Evolutionary conservation across 2,329 filamentous ascomycete species (phyloP), one percentile per base, ranked within the genome.

Genomic region (Trichoderma sp.): DNA sequence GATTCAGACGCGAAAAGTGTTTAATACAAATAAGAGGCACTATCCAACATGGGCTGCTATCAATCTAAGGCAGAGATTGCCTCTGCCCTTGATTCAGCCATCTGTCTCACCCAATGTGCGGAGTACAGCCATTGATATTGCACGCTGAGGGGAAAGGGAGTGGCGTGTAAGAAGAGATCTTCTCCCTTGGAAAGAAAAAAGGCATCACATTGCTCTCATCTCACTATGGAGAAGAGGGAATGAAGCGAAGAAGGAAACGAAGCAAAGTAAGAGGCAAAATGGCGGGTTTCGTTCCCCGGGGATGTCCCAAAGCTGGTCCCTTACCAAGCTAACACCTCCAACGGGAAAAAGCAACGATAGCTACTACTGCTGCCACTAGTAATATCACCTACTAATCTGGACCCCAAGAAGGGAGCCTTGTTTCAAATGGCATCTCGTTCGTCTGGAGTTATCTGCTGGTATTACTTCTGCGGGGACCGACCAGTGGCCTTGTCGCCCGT

Each of bases 81-180:
- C 29, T 52, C 27, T 11, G 3, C 13, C 29, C 63, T 31, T 67
- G n/a, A 21, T 35, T 37, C 37, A 40, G 47, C 16, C 29, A 59
- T 27, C 29, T 59, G 40, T 67, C 64, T 67, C 63, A 59, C 13
- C 33, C 5, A 1, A n/a, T n/a, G n/a, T n/a, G n/a, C n/a, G n/a
- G n/a, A n/a, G n/a, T 2, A 29, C 3, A 59, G 40, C 40, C 63
- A 52, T 37, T 59, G 55, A 52, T 11, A 37, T 37, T 31, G 55
- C 29, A 24, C 24, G 16, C 16, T 19, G 27, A 2, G 27, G n/a
- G 29, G 29, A 49, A 31, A 37, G 55, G 37, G 37, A 49, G 29
- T 35, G 13, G 29, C 37, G 6, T 21, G 37, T 7, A 31, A 43
- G 57, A 21, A 27, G 31, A 29, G 3, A 33, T 4, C 16, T 6